Evolutionary conservation across 805 yeast genomes (phyloP), one percentile per base, ranked within the genome.

Genomic region (Candida glaebosa): DNA sequence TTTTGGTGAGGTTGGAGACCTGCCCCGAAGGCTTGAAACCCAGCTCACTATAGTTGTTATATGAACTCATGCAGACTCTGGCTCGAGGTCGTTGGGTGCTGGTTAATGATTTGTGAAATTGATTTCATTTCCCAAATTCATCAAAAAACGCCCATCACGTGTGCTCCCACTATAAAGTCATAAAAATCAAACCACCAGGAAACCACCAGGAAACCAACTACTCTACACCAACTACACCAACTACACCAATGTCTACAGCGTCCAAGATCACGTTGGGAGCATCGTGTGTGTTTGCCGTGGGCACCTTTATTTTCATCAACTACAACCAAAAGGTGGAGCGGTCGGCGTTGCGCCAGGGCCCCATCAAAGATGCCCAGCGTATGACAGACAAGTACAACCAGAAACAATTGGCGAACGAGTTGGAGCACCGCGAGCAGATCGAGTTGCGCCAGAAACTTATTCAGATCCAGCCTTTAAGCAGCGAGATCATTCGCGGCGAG

Each of bases 201-300:
- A n/a, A n/a, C n/a, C n/a, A n/a, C n/a, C n/a, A n/a, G n/a, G n/a
- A n/a, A n/a, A n/a, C n/a, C n/a, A n/a, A n/a, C n/a, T n/a, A n/a
- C n/a, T n/a, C n/a, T n/a, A n/a, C n/a, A n/a, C n/a, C n/a, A n/a
- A n/a, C n/a, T n/a, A n/a, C n/a, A n/a, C n/a, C n/a, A n/a, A n/a
- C n/a, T n/a, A n/a, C n/a, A n/a, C n/a, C 16, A 28, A 87, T 87
- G 96, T 86, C 95, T 22, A 76, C 84, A 38, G 87, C 90, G 2
- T 80, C 95, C 26, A 87, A 84, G 58, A 62, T 82, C 22, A 87
- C 96, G 3, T 72, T 87, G 31, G 89, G 77, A 0, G 49, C 74
- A 9, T 72, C 87, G 12, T 67, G 79, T 18, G 51, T 72, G 1
- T 65, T 78, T 38, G 79, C 87, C 2, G 78, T 69, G 0, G 76